Percentiles rank a stretch among this genome's conserved stretches.
phyloP scores from a whole-genome alignment of 208 protist genomes.

The Trypanosoma rangeli region DNA sequence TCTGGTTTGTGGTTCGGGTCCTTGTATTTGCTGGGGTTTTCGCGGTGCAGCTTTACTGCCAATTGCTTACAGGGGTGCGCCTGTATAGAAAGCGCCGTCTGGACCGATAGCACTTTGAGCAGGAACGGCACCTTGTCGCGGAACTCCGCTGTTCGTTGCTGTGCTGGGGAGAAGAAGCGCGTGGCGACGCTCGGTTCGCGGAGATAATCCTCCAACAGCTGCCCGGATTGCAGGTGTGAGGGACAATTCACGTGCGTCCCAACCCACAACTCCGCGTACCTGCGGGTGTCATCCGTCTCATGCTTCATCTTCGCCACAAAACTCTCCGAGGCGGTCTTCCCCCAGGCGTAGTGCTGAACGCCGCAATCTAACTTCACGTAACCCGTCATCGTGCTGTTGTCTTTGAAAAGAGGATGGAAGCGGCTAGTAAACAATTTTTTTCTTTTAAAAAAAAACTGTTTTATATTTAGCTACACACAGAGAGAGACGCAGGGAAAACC shows the following conservation, averaged over 20 bases:
- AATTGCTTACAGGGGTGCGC: constrained; percentile 96
- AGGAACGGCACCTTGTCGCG: constrained; percentile 91
- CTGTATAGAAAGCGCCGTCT: constrained; percentile 97
- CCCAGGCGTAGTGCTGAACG: constrained; percentile 87
- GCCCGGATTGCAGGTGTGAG: constrained; percentile 43
- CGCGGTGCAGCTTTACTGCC: constrained; percentile 86
- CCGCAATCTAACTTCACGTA: constrained; percentile 50
- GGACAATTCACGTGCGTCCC: constrained; percentile 95
- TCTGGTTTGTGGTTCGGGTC: constrained; percentile 99
- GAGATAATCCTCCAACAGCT: constrained; percentile 69
- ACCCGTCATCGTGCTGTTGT: neutral
- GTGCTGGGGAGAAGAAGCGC: constrained; percentile 57
- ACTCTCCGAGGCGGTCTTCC: constrained; percentile 74
- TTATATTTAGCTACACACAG: neutral
- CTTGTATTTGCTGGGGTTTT: constrained; percentile 94
- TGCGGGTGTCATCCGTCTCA: constrained; percentile 39
- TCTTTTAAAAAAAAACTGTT: constrained; percentile 15
- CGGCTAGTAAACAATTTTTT: neutral
- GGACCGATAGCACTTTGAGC: constrained; percentile 97
- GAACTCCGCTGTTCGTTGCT: constrained; percentile 56
- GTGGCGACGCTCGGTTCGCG: constrained; percentile 32
- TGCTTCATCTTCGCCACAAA: constrained; percentile 83
- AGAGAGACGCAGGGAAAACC: neutral
- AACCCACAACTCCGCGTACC: constrained; percentile 97
- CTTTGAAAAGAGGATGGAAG: neutral